Conservation (phyloP, 2,329 filamentous ascomycete genomes). For the Neofusicoccum umdonicola region DNA sequence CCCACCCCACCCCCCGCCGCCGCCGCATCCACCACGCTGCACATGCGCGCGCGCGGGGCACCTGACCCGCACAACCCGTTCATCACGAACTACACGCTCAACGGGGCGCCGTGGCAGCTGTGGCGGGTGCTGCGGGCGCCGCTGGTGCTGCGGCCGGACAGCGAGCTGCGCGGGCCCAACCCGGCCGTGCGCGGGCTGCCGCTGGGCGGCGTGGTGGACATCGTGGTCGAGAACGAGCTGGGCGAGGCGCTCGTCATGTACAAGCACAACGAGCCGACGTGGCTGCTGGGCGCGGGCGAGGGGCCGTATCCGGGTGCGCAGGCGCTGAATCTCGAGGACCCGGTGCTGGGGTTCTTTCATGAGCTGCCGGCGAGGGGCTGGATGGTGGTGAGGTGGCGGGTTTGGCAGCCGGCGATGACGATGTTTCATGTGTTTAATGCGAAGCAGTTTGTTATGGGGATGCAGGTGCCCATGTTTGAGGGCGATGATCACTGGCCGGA, state of each 20-base stretch:
- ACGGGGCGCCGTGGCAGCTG: slow-evolving; percentile 22
- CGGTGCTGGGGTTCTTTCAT: slow-evolving; percentile 21
- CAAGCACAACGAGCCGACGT: slow-evolving; percentile 24
- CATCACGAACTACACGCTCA: slow-evolving; percentile 24
- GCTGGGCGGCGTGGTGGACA: slow-evolving; percentile 22
- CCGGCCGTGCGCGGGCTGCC: slow-evolving; percentile 18
- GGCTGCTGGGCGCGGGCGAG: slow-evolving; percentile 18
- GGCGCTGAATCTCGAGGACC: slow-evolving; percentile 18
- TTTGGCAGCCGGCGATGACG: slow-evolving; percentile 20
- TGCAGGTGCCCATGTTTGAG: slow-evolving; percentile 23
- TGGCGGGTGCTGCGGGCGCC: slow-evolving; percentile 21
- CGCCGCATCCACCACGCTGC: slow-evolving; percentile 20
- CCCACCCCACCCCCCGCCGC: slow-evolving; percentile 10
- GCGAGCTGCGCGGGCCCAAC: slow-evolving; percentile 19
- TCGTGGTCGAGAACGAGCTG: slow-evolving; percentile 22
- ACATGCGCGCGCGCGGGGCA: slow-evolving; percentile 21
- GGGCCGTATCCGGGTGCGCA: not conserved
- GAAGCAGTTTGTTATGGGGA: slow-evolving; percentile 22
- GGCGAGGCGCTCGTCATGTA: slow-evolving; percentile 19
- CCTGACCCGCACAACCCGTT: slow-evolving; percentile 22
- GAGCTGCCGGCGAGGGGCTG: slow-evolving; percentile 21
- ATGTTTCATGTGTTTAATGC: slow-evolving; percentile 22
- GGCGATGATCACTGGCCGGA: slow-evolving; percentile 22
- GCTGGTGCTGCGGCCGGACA: slow-evolving; percentile 15
- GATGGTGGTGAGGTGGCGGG: slow-evolving; percentile 22